Evolutionary conservation across 768 basidiomycete species (phyloP), one percentile per base, ranked within the genome.

Genomic region (Rhodotorula diobovata): DNA sequence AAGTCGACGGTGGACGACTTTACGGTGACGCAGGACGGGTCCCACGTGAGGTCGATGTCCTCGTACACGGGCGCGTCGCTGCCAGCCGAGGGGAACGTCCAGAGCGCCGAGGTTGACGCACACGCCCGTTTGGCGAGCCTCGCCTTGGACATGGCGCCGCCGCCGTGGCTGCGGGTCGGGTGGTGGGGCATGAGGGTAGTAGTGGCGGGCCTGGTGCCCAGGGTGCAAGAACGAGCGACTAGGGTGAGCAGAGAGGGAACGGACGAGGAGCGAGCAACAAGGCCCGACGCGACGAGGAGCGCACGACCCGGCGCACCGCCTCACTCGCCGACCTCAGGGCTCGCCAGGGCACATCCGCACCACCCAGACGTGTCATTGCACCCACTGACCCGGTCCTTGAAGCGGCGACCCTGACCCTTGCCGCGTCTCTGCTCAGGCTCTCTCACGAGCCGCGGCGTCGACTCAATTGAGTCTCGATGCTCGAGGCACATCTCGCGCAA

Each of bases 11-110:
- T 63, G 8, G 18, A 2, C 25, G 60, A 25, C 2, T 14, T 7
- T 61, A 71, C 43, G 18, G n/a, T 0, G 28, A 71, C 53, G 57
- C 73, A 75, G 20, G 41, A 1, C 0, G 73, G 70, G 45, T 68
- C 58, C 73, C 73, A 75, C n/a, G 30, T 34, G 63, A 75, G 61
- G 18, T 35, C 35, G 41, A 75, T 1, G 18, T 51, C 41, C 57
- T 71, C 70, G 62, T 71, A 75, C 16, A 75, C 73, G 48, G 70
- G 63, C 9, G 68, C 37, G 1, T 60, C 56, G 55, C 59, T 63
- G 43, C 61, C 43, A 1, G 56, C 23, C 32, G 48, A 9, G 0
- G 73, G 73, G 41, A 45, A 62, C 32, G 70, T 45, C 64, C 68
- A 75, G 18, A 75, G 35, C 18, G n/a, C 32, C 4, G 66, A 20